Evolutionary conservation across 108 stramenopile species (phyloP), one percentile per base, ranked within the genome.

Genomic region (Cyclotella sp.): DNA sequence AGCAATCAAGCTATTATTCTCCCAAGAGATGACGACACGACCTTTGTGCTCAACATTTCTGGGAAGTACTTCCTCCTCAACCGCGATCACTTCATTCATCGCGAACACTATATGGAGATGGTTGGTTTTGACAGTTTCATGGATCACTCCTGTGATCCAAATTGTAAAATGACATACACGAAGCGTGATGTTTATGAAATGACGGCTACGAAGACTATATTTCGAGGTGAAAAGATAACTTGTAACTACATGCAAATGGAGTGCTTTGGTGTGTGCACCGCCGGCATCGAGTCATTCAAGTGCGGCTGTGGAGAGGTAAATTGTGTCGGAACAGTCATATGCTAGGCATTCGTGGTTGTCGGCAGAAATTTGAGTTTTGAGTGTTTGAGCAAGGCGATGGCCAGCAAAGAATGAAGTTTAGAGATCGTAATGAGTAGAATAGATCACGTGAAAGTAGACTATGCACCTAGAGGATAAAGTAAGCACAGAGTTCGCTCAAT

Each of bases 51-150:
- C 21, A 43, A 72, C 11, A 28, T 77, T 16, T 58, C 63, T 43
- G 70, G 59, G 27, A 24, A 49, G n/a, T 77, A 72, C 46, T 41
- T 65, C 10, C 59, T 77, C 40, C 60, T 77, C 0, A 61, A 46
- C 26, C 45, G 22, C 27, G 76, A 77, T 11, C 76, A 77, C 71
- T 77, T 77, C 47, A 77, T 77, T 24, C 68, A 77, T 58, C 62
- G 76, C 9, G 62, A 72, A 4, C 46, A 46, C 15, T 77, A 77
- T 22, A 39, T 60, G 28, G 76, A 77, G 40, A 73, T 73, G 76
- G 28, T 77, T 21, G 75, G 75, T 43, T 78, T 78, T 43, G 77
- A 78, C 53, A 49, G 40, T 21, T 78, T 74, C 54, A 73, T 74
- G 73, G 65, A 78, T 47, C 77, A 78, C 28, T 63, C 59, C 43